A percentile compares a stretch with the other conserved stretches of the same genome.
Evolutionary conservation across 441 rosid genomes (phyloP).

Genomic region (Populus hybrid): DNA sequence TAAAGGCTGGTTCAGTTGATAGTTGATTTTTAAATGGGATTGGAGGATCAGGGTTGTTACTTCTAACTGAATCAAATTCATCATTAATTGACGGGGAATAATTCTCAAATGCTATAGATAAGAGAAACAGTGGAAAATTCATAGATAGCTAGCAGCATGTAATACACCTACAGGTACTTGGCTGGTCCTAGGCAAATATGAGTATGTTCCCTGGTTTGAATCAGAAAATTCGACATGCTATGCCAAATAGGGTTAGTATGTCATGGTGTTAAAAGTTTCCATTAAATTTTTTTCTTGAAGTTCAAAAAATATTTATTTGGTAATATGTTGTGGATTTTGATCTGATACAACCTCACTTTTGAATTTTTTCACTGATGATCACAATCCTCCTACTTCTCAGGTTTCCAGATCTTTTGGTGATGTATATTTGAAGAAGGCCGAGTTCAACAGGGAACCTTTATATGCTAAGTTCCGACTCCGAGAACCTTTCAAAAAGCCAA

Average conservation of each 20-base stretch:
- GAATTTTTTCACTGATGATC: slow-evolving; percentile 17
- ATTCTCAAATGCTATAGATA: not conserved
- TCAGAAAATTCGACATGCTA: not conserved
- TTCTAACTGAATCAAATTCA: not conserved
- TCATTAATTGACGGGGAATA: not conserved
- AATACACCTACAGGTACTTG: not conserved
- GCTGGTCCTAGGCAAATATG: not conserved
- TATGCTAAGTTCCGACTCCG: slow-evolving; percentile 67
- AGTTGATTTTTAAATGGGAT: not conserved
- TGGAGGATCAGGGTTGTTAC: not conserved
- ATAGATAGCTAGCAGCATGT: not conserved
- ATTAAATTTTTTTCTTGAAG: not conserved
- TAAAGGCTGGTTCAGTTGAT: not conserved
- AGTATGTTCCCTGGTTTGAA: not conserved
- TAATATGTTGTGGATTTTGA: not conserved
- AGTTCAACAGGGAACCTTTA: slow-evolving; percentile 92
- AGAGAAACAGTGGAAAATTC: not conserved
- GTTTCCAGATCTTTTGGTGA: slow-evolving; percentile 93
- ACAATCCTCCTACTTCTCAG: slow-evolving; percentile 35
- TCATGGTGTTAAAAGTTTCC: not conserved
- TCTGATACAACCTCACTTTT: slow-evolving; percentile 9
- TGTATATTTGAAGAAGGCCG: slow-evolving; percentile 79
- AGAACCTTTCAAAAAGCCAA: slow-evolving; percentile 69
- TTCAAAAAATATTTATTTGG: not conserved
- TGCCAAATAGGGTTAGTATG: not conserved